A percentile compares a stretch with the other conserved stretches of the same genome.
These are phyloP conservation scores for Picea glauca DNA, from an alignment of 75 land plant species.

Conservation along the genomic window DNA sequence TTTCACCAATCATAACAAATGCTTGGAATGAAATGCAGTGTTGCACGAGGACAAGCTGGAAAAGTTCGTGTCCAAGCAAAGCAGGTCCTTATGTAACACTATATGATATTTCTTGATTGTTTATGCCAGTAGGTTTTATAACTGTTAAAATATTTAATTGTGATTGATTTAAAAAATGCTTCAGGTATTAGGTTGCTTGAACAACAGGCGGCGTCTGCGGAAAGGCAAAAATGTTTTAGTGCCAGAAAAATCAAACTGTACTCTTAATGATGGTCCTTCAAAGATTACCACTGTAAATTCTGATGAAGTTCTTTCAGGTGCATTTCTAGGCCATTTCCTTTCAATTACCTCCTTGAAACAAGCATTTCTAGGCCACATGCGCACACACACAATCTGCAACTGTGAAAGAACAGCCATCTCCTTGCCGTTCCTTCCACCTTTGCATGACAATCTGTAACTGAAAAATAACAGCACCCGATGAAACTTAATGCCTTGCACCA, in stretches of 20 bases:
- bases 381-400: no score
- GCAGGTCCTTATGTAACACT: neutral
- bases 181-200: constrained; percentile 3
- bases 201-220: neutral
- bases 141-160: neutral
- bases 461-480: no score
- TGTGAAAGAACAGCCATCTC: no score
- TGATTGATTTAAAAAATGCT: neutral
- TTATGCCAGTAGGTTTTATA: neutral
- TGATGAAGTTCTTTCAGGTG: constrained; percentile 8
- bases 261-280: neutral
- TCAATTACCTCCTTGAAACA: neutral
- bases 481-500: no score
- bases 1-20: neutral
- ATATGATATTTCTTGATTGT: neutral
- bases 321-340: neutral
- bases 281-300: neutral
- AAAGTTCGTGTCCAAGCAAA: constrained; percentile 4
- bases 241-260: neutral
- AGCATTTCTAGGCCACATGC: no score
- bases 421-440: no score
- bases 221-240: neutral
- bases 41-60: neutral
- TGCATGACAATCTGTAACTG: no score
- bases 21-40: constrained; percentile 5